A percentile compares a stretch with the other conserved stretches of the same genome.
Evolutionary conservation across 2,329 filamentous ascomycete species (phyloP).

Genomic region (Zymoseptoria passerinii): DNA sequence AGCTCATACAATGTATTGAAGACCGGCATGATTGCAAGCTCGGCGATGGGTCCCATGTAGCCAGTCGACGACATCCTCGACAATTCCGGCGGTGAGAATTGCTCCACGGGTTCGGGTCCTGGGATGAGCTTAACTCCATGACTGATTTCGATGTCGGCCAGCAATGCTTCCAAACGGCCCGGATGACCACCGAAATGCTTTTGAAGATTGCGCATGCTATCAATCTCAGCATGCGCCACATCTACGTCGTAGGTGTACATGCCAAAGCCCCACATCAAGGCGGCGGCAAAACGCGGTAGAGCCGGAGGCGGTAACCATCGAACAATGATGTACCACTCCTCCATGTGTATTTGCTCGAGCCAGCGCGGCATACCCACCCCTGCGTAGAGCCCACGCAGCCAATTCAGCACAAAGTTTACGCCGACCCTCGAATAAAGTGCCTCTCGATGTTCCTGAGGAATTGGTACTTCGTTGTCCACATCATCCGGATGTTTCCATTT

Average conservation of each 20-base stretch:
- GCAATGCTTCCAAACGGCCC: neutral
- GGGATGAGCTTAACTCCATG: neutral
- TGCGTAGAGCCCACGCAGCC: neutral
- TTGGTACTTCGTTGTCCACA: neutral
- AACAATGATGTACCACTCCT: neutral
- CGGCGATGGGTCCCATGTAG: neutral
- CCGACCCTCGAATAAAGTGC: neutral
- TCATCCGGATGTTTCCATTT: neutral
- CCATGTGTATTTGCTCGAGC: neutral
- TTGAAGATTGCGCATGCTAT: neutral
- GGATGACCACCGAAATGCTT: neutral
- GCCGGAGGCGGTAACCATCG: neutral
- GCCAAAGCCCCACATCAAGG: neutral
- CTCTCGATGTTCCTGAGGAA: neutral
- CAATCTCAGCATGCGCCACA: neutral
- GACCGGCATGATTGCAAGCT: neutral
- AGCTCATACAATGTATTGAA: neutral
- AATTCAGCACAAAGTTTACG: neutral
- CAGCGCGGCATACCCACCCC: neutral
- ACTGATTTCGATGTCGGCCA: neutral
- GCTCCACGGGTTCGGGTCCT: neutral
- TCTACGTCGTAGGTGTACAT: neutral
- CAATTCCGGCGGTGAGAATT: neutral
- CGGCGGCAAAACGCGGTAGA: neutral
- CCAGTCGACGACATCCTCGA: neutral